Conservation (phyloP, 2,329 filamentous ascomycete species). For the Colletotrichum chrysophilum region DNA sequence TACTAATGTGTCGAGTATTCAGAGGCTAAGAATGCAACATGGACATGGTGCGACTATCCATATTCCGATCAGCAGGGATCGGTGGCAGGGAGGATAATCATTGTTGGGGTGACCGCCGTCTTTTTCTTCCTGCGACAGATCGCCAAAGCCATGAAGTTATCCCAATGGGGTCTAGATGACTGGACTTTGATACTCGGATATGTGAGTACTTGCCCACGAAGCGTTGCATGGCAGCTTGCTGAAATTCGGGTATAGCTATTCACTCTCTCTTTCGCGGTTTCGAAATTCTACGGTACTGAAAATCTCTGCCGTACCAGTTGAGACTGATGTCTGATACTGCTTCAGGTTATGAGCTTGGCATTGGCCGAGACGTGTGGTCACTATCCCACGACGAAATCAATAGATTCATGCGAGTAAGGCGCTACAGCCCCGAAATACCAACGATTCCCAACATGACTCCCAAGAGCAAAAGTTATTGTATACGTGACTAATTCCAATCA, state of each 20-base stretch:
- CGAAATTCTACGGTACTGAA: background rate
- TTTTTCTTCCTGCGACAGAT: background rate
- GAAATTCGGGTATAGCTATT: background rate
- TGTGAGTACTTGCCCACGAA: background rate
- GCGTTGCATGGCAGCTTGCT: background rate
- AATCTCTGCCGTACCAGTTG: background rate
- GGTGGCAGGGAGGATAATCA: background rate
- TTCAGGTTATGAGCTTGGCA: background rate
- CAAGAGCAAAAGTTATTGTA: background rate
- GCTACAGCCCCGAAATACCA: background rate
- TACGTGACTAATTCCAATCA: background rate
- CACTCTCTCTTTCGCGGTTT: background rate
- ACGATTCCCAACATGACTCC: background rate
- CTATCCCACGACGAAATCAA: background rate
- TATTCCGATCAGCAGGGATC: background rate
- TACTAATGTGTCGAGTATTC: background rate
- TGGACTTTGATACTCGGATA: background rate
- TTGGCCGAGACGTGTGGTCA: background rate
- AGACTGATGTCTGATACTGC: background rate
- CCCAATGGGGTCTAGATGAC: slow-evolving; percentile 7
- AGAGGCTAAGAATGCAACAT: slow-evolving; percentile 12
- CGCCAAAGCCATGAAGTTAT: background rate
- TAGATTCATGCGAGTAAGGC: background rate
- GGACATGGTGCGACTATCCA: background rate
- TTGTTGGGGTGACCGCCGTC: background rate